Conservation (phyloP, 768 basidiomycete species). For the Tubosaeta sp. region DNA sequence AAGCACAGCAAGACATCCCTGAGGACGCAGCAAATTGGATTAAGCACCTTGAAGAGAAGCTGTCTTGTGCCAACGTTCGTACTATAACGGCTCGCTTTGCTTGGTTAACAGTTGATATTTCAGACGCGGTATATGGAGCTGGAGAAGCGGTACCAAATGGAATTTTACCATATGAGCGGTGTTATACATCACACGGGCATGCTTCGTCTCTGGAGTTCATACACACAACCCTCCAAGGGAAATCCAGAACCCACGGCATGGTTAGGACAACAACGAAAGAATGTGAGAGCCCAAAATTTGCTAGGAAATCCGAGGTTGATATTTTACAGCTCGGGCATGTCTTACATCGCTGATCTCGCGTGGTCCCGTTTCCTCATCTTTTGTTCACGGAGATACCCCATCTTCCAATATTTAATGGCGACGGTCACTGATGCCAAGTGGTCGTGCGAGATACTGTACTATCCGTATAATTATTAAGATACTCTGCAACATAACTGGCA, state of each 20-base stretch:
- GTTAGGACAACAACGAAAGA: constrained; percentile 63
- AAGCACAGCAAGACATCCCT: constrained; percentile 43
- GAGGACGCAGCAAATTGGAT: constrained; percentile 75
- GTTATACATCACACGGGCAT: constrained; percentile 70
- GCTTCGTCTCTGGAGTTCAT: constrained; percentile 56
- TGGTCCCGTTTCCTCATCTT: neutral
- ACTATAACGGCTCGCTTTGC: neutral
- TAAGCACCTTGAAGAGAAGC: constrained; percentile 59
- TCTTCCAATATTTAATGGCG: neutral
- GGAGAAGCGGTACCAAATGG: constrained; percentile 58
- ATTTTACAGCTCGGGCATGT: constrained; percentile 26
- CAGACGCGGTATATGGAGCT: constrained; percentile 53
- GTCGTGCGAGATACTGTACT: constrained; percentile 7
- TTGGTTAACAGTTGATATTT: constrained; percentile 1
- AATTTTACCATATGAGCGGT: constrained; percentile 79
- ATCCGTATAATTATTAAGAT: neutral
- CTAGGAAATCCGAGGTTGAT: neutral
- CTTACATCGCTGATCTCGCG: constrained; percentile 18
- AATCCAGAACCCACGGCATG: constrained; percentile 59
- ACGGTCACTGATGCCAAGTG: neutral
- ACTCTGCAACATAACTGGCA: neutral
- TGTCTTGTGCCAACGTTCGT: constrained; percentile 52
- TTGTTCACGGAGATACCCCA: neutral
- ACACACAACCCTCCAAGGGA: constrained; percentile 44
- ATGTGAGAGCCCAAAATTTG: constrained; percentile 19